Conservation (phyloP, 441 rosid genomes). For the Sinapis alba region DNA sequence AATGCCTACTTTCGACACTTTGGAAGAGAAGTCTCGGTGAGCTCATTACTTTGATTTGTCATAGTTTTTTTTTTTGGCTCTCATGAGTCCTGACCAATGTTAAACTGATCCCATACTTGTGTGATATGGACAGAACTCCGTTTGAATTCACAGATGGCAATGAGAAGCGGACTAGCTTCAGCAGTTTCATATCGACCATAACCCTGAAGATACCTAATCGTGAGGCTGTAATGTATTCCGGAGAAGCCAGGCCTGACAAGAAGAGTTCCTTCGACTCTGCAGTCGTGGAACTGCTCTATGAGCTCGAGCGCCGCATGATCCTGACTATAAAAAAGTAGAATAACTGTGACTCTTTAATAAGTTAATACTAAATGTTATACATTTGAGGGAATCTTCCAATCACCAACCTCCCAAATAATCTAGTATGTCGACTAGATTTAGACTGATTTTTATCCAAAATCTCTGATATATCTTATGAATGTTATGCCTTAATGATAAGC, state of each 20-base stretch:
- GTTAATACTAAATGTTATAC: neutral
- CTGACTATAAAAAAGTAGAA: constrained; percentile 45
- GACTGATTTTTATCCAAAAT: neutral
- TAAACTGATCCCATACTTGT: constrained; percentile 2
- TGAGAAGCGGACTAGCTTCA: constrained; percentile 49
- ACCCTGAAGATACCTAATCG: constrained; percentile 53
- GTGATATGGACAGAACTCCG: constrained; percentile 45
- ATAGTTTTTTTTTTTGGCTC: neutral
- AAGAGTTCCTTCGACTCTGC: constrained; percentile 88
- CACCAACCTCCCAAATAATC: constrained; percentile 5
- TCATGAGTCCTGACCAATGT: neutral
- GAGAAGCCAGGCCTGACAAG: constrained; percentile 81
- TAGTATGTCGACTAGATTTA: constrained; percentile 5
- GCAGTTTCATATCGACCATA: constrained; percentile 59
- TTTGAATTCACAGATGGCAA: constrained; percentile 53
- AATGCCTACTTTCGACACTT: constrained; percentile 56
- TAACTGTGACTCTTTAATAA: neutral
- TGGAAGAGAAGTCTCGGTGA: constrained; percentile 65
- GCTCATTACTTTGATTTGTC: neutral
- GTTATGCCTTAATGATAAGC: constrained; percentile 68
- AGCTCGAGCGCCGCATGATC: constrained; percentile 59
- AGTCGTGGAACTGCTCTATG: constrained; percentile 57
- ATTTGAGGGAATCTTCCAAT: neutral
- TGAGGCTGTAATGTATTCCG: constrained; percentile 54
- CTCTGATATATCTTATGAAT: neutral